Evolutionary conservation across 495 filamentous ascomycete genomes (phyloP).

Genomic region (Penicillium longicatenatum): DNA sequence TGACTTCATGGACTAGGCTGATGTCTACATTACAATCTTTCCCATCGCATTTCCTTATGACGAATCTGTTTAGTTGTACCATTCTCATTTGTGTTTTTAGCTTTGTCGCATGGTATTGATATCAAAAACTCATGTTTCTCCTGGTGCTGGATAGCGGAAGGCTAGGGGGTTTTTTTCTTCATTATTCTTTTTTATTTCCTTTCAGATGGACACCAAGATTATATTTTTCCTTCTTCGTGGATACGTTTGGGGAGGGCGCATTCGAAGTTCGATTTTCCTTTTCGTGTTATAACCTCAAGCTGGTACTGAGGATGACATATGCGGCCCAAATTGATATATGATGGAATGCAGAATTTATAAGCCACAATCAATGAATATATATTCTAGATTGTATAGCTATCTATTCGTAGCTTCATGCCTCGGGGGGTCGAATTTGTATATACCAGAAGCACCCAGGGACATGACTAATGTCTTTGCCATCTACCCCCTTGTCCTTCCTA

Average conservation of each 20-base stretch:
- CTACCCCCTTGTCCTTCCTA: background rate
- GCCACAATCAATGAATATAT: background rate
- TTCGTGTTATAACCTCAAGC: conserved; percentile 6
- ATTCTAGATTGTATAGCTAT: too few species aligned
- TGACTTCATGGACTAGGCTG: conserved; percentile 88
- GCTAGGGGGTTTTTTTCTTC: background rate
- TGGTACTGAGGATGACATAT: conserved; percentile 14
- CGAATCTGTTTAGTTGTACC: background rate
- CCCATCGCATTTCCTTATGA: background rate
- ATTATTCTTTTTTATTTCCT: background rate
- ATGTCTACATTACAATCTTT: conserved; percentile 1
- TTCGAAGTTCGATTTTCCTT: background rate
- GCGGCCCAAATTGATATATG: conserved; percentile 16
- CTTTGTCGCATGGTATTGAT: conserved; percentile 1
- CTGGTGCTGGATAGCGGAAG: background rate
- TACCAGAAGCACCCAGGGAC: too few species aligned
- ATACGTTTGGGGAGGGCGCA: background rate
- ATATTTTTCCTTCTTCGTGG: background rate
- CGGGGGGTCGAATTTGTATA: too few species aligned
- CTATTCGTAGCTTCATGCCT: background rate
- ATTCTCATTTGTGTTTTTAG: conserved; percentile 13
- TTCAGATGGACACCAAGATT: too few species aligned
- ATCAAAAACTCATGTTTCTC: conserved; percentile 2
- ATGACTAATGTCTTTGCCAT: background rate
- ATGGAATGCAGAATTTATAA: background rate